Evolutionary conservation across 768 basidiomycete species (phyloP).

Genomic region (Trametes villosa): DNA sequence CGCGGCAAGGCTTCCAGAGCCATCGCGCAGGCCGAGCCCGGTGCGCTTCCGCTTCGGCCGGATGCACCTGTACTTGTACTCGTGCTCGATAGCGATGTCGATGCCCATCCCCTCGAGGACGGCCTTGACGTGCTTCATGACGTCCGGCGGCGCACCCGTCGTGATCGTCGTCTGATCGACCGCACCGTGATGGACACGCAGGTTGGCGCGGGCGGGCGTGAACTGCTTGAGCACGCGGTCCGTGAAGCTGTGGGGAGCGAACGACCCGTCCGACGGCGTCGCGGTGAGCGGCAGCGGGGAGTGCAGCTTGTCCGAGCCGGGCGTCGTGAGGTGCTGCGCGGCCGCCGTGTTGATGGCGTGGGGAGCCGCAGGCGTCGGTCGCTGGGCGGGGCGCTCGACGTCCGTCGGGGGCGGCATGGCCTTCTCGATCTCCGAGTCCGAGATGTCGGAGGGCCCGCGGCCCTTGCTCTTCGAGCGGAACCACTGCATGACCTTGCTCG

Average conservation of each 20-base stretch:
- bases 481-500: constrained; percentile 98
- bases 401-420: not conserved
- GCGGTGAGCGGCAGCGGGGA: constrained; percentile 20
- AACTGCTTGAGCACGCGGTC: constrained; percentile 36
- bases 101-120: constrained; percentile 90
- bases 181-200: constrained; percentile 85
- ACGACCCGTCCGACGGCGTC: constrained; percentile 44
- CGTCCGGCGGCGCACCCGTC: constrained; percentile 79
- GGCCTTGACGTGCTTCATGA: constrained; percentile 82
- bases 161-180: constrained; percentile 92
- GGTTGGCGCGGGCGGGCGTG: constrained; percentile 43
- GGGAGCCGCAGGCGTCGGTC: constrained; percentile 14
- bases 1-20: constrained; percentile 59
- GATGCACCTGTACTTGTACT: constrained; percentile 89
- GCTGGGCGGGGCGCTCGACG: constrained; percentile 22
- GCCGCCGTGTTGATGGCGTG: constrained; percentile 15
- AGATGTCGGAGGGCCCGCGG: constrained; percentile 34
- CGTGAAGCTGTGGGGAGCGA: constrained; percentile 32
- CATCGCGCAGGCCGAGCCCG: constrained; percentile 49
- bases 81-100: constrained; percentile 84
- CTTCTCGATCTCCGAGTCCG: constrained; percentile 35
- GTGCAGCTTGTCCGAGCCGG: constrained; percentile 22
- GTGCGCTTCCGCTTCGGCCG: constrained; percentile 75
- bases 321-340: constrained; percentile 10
- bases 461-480: constrained; percentile 78